Base-by-base conservation (phyloP, 2,329 filamentous ascomycete species). In the Trichophaea hybrida region DNA sequence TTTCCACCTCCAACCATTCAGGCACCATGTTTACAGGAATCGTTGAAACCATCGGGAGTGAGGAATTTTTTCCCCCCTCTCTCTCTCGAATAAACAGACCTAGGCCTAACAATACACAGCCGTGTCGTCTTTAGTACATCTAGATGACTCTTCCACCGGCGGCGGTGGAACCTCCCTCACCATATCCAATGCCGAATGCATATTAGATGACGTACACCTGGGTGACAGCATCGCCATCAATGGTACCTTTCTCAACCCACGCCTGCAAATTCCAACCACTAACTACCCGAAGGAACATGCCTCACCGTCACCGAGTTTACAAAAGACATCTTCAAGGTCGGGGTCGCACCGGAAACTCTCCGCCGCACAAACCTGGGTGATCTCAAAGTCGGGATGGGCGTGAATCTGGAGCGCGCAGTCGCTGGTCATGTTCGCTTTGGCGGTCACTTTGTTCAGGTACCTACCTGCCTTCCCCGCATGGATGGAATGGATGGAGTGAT, bases 221-320 rank as follows among this genome's bases (percentile, higher is more conserved):
- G 93, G 93, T 66, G 93, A 98, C 77, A 94, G 87, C 71, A 97
- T 98, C 72, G 82, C 84, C 71, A 80, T 98, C 72, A 98, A 98
- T 75, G 93, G 93, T 75, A 71, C 35, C 65, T 50, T 15, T 13
- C 15, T 17, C 37, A 32, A 43, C 8, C 13, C 37, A 15, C 6
- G 1, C 24, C 44, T 17, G 5, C n/a, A 17, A 24, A n/a, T 10
- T 33, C 24, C 24, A 24, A 24, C 40, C 13, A 43, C 15, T 15
- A 24, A 17, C 13, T 35, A 48, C 24, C 34, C 34, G 50, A 63
- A 79, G 77, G 78, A 70, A 90, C 89, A 69, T 98, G 93, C 73
- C 81, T 98, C 56, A 98, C 93, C 10, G 86, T 97, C 59, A 96
- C 85, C n/a, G 75, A 78, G 61, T 85, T 88, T 72, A 73, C 72